Evolutionary conservation across 495 filamentous ascomycete species (phyloP).

Genomic region (Hypoxylon cercidicola): DNA sequence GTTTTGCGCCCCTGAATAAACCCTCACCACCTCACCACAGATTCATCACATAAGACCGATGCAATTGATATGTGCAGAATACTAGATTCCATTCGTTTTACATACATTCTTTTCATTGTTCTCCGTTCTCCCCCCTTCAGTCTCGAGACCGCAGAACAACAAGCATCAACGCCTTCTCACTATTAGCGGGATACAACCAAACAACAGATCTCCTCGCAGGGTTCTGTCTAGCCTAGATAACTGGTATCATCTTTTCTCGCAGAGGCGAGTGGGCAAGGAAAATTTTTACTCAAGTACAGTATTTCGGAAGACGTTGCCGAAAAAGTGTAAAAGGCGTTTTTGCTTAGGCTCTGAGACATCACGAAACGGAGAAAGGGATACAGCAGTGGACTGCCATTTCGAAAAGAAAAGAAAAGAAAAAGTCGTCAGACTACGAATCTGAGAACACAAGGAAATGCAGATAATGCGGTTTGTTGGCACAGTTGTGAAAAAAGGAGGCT

Average conservation of each 20-base stretch:
- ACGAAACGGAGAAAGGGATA: constrained; percentile 18
- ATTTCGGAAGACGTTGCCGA: constrained; percentile 17
- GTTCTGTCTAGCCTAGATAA: background rate
- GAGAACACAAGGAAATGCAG: constrained; percentile 46
- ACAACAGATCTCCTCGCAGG: constrained; percentile 14
- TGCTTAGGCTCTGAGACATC: constrained; percentile 12
- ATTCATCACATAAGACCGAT: constrained; percentile 12
- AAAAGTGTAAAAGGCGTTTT: constrained; percentile 3
- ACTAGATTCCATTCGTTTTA: constrained; percentile 28
- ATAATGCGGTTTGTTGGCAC: constrained; percentile 29
- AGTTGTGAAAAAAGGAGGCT: constrained; percentile 28
- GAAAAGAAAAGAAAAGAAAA: constrained; percentile 12
- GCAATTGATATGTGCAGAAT: constrained; percentile 36
- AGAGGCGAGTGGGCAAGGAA: constrained; percentile 21
- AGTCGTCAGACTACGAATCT: constrained; percentile 36
- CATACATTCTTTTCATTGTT: constrained; percentile 32
- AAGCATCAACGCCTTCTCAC: constrained; percentile 25
- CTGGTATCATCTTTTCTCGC: constrained; percentile 13
- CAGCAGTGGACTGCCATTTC: constrained; percentile 9
- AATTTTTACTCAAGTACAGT: constrained; percentile 25
- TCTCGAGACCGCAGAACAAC: constrained; percentile 21
- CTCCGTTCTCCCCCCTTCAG: constrained; percentile 14
- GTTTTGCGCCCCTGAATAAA: background rate
- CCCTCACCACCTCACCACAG: background rate
- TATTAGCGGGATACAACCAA: constrained; percentile 22